Evolutionary conservation across 108 stramenopile genomes (phyloP).

Genomic region (Skeletonema marinoi): DNA sequence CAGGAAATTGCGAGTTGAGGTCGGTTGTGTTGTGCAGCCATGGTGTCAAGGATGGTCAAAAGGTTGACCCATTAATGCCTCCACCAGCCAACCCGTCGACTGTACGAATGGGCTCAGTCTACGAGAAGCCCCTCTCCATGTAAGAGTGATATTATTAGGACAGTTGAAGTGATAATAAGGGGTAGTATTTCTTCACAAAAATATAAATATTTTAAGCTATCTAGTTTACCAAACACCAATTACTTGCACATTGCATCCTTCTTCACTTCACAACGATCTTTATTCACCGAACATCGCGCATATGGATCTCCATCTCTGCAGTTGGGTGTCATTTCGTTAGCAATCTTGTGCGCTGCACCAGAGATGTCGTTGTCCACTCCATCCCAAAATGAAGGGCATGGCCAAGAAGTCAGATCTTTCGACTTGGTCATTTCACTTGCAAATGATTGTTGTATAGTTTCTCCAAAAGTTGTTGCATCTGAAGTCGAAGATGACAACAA

Average conservation of each 20-base stretch:
- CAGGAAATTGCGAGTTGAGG: slow-evolving; percentile 51
- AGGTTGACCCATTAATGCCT: too few relatives aligned
- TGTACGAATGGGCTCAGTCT: too few relatives aligned
- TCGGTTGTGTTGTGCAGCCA: slow-evolving; percentile 28
- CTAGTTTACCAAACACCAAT: not conserved
- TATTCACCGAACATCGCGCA: slow-evolving; percentile 64
- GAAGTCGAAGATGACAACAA: slow-evolving; percentile 9
- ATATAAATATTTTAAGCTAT: not conserved
- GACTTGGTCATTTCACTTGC: slow-evolving; percentile 59
- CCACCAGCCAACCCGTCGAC: too few relatives aligned
- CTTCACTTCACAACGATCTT: slow-evolving; percentile 73
- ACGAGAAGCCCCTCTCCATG: too few relatives aligned
- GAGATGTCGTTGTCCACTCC: slow-evolving; percentile 44
- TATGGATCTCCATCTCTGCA: slow-evolving; percentile 62
- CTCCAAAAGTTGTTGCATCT: slow-evolving; percentile 1
- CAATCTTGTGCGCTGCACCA: slow-evolving; percentile 32
- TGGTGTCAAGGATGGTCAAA: slow-evolving; percentile 19
- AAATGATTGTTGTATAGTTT: slow-evolving; percentile 54
- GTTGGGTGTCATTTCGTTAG: slow-evolving; percentile 62
- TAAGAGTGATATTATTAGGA: not conserved
- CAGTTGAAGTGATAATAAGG: not conserved
- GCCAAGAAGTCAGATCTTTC: slow-evolving; percentile 69
- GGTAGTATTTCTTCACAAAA: not conserved
- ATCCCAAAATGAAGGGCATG: slow-evolving; percentile 80
- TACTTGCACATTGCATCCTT: slow-evolving; percentile 62